Percentiles rank a stretch among this genome's conserved stretches.
Evolutionary conservation across 2,329 filamentous ascomycete species (phyloP).

Genomic region (Nemania sp.): DNA sequence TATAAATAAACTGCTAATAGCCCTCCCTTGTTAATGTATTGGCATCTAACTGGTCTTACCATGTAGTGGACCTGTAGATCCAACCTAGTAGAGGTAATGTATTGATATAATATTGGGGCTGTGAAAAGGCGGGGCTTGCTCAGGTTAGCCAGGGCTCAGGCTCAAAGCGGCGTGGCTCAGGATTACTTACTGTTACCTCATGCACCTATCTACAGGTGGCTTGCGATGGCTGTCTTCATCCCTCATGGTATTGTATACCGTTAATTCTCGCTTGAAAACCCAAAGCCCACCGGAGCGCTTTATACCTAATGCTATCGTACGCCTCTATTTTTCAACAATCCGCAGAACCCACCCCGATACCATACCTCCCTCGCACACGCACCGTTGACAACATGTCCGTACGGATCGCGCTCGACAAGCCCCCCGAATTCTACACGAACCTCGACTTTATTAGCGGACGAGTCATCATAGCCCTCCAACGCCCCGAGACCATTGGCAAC

Average conservation of each 20-base stretch:
- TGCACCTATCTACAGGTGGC: background rate
- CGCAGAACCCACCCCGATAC: background rate
- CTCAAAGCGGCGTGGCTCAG: no score
- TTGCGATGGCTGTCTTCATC: background rate
- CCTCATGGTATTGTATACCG: background rate
- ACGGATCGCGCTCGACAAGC: constrained; percentile 73
- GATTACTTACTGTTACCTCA: no score
- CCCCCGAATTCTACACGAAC: constrained; percentile 81
- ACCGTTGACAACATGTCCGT: constrained; percentile 68
- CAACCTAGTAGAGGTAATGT: no score
- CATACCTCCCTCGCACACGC: background rate
- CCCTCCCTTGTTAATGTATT: no score
- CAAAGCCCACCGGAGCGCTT: background rate
- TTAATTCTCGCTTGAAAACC: background rate
- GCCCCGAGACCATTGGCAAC: constrained; percentile 76
- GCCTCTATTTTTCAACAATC: background rate
- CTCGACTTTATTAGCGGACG: constrained; percentile 78
- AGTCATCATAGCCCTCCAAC: constrained; percentile 68
- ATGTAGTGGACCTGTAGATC: no score
- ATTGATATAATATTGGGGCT: no score
- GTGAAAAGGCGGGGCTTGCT: no score
- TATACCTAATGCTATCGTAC: background rate
- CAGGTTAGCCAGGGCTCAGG: no score
- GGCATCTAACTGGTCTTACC: no score
- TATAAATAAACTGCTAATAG: no score